Evolutionary conservation across 1,139 yeast genomes (phyloP).

Genomic region (Arxiozyma telluris): DNA sequence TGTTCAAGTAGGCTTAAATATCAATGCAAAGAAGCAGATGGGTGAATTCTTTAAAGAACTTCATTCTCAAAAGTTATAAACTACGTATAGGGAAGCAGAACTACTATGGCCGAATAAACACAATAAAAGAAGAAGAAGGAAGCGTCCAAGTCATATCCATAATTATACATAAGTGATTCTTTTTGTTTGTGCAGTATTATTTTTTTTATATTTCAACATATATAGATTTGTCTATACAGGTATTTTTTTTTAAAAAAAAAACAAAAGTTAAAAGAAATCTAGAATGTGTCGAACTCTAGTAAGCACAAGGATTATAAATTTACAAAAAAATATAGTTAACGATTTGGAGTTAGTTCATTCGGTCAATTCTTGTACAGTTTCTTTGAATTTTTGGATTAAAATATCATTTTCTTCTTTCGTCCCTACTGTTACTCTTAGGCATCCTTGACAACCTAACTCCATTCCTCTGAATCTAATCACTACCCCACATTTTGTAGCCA

Average conservation of each 20-base stretch:
- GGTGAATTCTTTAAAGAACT: constrained; percentile 20
- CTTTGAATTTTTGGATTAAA: constrained; percentile 44
- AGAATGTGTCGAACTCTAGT: too few relatives aligned
- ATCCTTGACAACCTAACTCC: constrained; percentile 83
- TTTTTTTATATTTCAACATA: too few relatives aligned
- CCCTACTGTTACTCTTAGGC: constrained; percentile 79
- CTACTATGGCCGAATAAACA: too few relatives aligned
- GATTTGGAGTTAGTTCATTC: neutral
- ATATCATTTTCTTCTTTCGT: constrained; percentile 61
- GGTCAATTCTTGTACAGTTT: constrained; percentile 31
- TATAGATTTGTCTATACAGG: neutral
- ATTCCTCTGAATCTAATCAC: constrained; percentile 87
- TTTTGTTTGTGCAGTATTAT: neutral
- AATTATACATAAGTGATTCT: too few relatives aligned
- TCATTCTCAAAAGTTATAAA: neutral
- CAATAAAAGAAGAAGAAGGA: neutral
- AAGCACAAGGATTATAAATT: neutral
- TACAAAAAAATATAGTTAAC: too few relatives aligned
- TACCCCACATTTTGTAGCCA: constrained; percentile 67
- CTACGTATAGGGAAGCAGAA: neutral
- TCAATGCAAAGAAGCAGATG: constrained; percentile 22
- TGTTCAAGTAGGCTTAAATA: constrained; percentile 20
- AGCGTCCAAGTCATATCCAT: too few relatives aligned
- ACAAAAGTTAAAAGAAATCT: neutral
- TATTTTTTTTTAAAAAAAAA: too few relatives aligned